phyloP scores from a whole-genome alignment of 805 yeast genomes.

The Barnettozyma botsteinii region DNA sequence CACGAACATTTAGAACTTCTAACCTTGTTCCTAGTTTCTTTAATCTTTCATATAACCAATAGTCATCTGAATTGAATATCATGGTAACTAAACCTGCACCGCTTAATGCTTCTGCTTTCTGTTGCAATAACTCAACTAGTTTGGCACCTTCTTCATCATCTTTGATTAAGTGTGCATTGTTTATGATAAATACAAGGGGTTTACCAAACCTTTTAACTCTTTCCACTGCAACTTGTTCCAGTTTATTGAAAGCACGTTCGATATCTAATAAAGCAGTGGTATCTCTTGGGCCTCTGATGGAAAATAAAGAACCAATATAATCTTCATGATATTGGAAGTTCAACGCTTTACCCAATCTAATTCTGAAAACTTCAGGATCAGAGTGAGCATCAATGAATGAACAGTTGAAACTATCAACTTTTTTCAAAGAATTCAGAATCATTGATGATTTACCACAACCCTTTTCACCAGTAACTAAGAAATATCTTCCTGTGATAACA shows the following conservation, averaged over 20 bases:
- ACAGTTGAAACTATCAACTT: constrained; percentile 57
- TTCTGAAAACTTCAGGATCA: constrained; percentile 76
- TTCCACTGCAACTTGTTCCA: constrained; percentile 64
- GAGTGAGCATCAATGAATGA: constrained; percentile 77
- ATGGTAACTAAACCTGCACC: constrained; percentile 50
- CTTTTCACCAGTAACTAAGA: constrained; percentile 71
- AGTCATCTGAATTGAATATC: constrained; percentile 76
- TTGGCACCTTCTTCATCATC: constrained; percentile 71
- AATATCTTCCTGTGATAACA: constrained; percentile 59
- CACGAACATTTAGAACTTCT: constrained; percentile 65
- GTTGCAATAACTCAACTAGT: constrained; percentile 69
- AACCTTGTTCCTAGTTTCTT: constrained; percentile 66
- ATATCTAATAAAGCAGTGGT: constrained; percentile 77
- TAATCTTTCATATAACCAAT: constrained; percentile 79
- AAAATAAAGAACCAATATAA: constrained; percentile 74
- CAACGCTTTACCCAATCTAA: constrained; percentile 69
- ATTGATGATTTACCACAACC: constrained; percentile 84
- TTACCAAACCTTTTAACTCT: constrained; percentile 36
- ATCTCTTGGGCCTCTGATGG: constrained; percentile 80
- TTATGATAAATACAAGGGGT: constrained; percentile 67
- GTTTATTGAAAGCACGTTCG: constrained; percentile 71
- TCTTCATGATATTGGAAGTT: constrained; percentile 73
- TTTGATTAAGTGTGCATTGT: constrained; percentile 67
- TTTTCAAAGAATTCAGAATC: constrained; percentile 62
- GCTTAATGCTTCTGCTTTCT: constrained; percentile 72